These are phyloP conservation scores for Pulveroboletus sp. DNA, from an alignment of 768 basidiomycete species.

Conservation along the genomic window DNA sequence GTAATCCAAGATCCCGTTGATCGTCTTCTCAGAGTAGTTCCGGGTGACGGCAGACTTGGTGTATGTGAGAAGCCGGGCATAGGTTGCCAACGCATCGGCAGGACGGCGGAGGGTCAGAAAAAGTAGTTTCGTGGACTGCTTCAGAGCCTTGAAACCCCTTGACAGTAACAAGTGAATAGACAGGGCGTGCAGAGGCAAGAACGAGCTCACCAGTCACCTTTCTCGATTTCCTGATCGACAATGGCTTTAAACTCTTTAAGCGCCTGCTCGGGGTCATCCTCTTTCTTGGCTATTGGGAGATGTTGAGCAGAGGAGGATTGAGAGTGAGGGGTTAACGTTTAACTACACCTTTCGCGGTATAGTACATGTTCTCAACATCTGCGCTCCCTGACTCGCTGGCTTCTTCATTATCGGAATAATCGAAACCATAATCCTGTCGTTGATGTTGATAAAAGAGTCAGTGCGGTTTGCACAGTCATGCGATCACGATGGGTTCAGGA, in stretches of 20 bases:
- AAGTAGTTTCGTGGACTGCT: slow-evolving; percentile 93
- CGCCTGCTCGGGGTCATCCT: slow-evolving; percentile 89
- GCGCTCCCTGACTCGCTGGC: slow-evolving; percentile 74
- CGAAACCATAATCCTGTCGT: slow-evolving; percentile 86
- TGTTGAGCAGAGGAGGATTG: neutral
- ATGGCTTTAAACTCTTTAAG: slow-evolving; percentile 85
- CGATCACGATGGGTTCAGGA: neutral
- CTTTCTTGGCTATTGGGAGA: slow-evolving; percentile 68
- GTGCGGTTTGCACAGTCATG: neutral
- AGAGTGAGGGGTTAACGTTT: neutral
- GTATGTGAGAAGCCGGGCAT: slow-evolving; percentile 82
- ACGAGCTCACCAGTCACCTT: slow-evolving; percentile 79
- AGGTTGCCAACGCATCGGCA: slow-evolving; percentile 79
- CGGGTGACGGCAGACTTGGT: slow-evolving; percentile 94
- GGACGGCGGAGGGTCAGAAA: slow-evolving; percentile 78
- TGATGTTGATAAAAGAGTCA: slow-evolving; percentile 5
- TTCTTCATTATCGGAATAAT: slow-evolving; percentile 90
- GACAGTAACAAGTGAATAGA: neutral
- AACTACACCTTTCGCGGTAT: slow-evolving; percentile 86
- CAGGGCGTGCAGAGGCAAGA: neutral
- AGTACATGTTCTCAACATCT: slow-evolving; percentile 98
- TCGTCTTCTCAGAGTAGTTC: slow-evolving; percentile 96
- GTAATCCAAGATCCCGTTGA: slow-evolving; percentile 97
- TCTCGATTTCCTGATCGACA: slow-evolving; percentile 86
- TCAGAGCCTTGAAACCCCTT: slow-evolving; percentile 99